phyloP scores from a whole-genome alignment of 2,329 filamentous ascomycete species.

The Anthostomella pinea region DNA sequence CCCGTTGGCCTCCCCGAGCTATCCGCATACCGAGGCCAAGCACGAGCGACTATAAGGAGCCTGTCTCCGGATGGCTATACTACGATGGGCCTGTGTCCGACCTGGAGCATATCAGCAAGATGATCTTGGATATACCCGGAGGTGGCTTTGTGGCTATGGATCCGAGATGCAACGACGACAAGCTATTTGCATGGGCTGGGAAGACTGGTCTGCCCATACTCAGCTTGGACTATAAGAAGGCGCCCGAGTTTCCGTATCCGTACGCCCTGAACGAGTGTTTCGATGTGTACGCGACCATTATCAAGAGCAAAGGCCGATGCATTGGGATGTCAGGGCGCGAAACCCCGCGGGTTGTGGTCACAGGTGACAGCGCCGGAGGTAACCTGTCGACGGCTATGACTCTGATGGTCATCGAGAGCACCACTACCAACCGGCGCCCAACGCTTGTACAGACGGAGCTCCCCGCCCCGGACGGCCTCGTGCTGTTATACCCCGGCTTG shows the following conservation, averaged over 20 bases:
- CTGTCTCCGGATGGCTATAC: slow-evolving; percentile 85
- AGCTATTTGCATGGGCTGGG: slow-evolving; percentile 86
- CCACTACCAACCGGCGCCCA: slow-evolving; percentile 52
- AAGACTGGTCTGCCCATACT: slow-evolving; percentile 85
- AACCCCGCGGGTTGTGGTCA: slow-evolving; percentile 67
- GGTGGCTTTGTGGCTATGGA: slow-evolving; percentile 97
- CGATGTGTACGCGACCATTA: slow-evolving; percentile 75
- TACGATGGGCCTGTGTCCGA: slow-evolving; percentile 84
- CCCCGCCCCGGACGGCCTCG: slow-evolving; percentile 73
- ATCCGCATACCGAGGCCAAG: slow-evolving; percentile 80
- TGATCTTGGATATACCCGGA: slow-evolving; percentile 87
- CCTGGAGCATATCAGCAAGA: slow-evolving; percentile 69
- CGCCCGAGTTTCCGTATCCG: slow-evolving; percentile 80
- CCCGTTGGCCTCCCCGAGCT: slow-evolving; percentile 74
- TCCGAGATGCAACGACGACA: slow-evolving; percentile 91
- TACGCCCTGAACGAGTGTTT: slow-evolving; percentile 86
- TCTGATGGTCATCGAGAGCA: slow-evolving; percentile 84
- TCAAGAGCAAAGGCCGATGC: slow-evolving; percentile 70
- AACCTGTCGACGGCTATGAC: slow-evolving; percentile 78
- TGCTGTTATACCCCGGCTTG: slow-evolving; percentile 84
- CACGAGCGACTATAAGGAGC: slow-evolving; percentile 78
- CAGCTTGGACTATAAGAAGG: slow-evolving; percentile 87
- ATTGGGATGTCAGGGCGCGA: slow-evolving; percentile 68
- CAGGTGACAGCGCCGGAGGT: slow-evolving; percentile 79
- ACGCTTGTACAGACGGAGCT: slow-evolving; percentile 58